These are phyloP conservation scores for Talaromyces sp. DNA, from an alignment of 2,329 filamentous ascomycete species.

Conservation along the genomic window DNA sequence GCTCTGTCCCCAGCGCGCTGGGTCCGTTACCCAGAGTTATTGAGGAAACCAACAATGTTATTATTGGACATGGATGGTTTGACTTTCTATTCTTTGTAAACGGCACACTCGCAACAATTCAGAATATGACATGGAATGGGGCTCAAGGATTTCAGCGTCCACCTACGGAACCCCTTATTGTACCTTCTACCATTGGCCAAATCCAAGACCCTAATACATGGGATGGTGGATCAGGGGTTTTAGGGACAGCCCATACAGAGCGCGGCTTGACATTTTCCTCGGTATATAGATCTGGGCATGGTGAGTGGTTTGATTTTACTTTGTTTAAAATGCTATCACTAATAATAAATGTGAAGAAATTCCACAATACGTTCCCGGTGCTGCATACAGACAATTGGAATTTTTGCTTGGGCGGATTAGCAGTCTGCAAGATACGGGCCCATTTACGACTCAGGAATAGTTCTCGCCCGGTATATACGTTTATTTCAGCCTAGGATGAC, in stretches of 20 bases:
- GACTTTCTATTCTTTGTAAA: slow-evolving; percentile 66
- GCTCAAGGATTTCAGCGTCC: slow-evolving; percentile 62
- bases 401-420: slow-evolving; percentile 62
- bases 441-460: slow-evolving; percentile 5
- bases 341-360: slow-evolving; percentile 2
- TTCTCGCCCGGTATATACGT: not conserved
- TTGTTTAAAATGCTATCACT: not conserved
- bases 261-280: slow-evolving; percentile 45
- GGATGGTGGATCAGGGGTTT: slow-evolving; percentile 58
- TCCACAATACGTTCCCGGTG: slow-evolving; percentile 32
- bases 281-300: slow-evolving; percentile 11
- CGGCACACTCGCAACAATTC: slow-evolving; percentile 66
- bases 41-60: slow-evolving; percentile 64
- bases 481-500: not conserved
- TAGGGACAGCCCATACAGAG: slow-evolving; percentile 68
- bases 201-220: slow-evolving; percentile 40
- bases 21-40: slow-evolving; percentile 59
- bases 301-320: not conserved
- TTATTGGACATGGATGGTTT: slow-evolving; percentile 67
- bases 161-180: slow-evolving; percentile 63
- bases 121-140: slow-evolving; percentile 80
- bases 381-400: slow-evolving; percentile 69
- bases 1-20: slow-evolving; percentile 31
- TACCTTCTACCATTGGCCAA: slow-evolving; percentile 38
- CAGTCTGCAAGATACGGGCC: slow-evolving; percentile 3